Base-by-base conservation (phyloP, 2,329 filamentous ascomycete species). In the Ophiostoma montium region DNA sequence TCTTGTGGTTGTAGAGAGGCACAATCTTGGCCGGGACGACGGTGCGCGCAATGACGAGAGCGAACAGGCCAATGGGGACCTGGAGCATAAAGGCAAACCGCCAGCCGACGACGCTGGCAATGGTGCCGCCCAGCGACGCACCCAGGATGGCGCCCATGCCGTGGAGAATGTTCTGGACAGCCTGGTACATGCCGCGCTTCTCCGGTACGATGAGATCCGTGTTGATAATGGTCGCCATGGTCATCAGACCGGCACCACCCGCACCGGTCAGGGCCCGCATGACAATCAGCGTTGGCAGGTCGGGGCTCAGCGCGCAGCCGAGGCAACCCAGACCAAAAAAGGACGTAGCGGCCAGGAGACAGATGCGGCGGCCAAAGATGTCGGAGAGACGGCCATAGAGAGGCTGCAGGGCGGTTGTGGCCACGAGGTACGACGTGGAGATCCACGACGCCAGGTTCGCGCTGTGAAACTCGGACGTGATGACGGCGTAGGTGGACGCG, bases 111-210 rank as follows among this genome's bases (percentile, higher is more conserved):
- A 64, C 67, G 55, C 84, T 78, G 21, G 78, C 78, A 11, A 85
- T 71, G 32, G 74, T 70, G 2, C 85, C 84, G 54, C 77, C 85
- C 0, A 90, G 55, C 0, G 84, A 82, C 5, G 80, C 84, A 2
- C 85, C 85, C 5, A 72, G 70, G 5, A 78, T 76, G 3, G 82
- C 74, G n/a, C 84, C 85, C 16, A 70, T 64, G 0, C 82, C 81
- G 57, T 75, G 87, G 45, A 87, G 71, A 53, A 88, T 74, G 61
- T 88, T 89, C 58, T 86, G 70, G 52, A 70, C 69, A 1, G 83
- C 84, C 61, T 88, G 84, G 79, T 81, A 89, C 10, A 81, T 69
- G 2, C 84, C 84, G 49, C 84, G 69, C 47, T 86, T 76, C 16
- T 82, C 70, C 35, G 88, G 65, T 0, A 82, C 74, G 3, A 89